A percentile compares a stretch with the other conserved stretches of the same genome.
Conservation (phyloP, 176 grass and related monocot genomes). For the Pontederia paniculata region DNA sequence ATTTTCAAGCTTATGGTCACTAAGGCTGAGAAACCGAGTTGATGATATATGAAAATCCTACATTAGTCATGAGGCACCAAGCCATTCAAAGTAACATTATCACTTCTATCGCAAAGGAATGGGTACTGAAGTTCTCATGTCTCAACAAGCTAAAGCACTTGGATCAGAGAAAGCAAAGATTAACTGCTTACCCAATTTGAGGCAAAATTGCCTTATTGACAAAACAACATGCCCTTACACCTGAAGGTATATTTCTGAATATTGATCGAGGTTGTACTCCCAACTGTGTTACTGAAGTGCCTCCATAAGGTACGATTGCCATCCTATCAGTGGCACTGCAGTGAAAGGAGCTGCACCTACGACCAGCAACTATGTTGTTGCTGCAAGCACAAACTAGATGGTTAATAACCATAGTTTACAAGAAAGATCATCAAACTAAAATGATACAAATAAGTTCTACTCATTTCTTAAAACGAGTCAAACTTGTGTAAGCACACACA, state of each 20-base stretch:
- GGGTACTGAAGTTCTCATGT: no score
- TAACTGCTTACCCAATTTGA: slow-evolving; percentile 34
- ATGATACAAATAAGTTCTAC: no score
- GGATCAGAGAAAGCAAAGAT: no score
- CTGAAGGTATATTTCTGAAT: slow-evolving; percentile 14
- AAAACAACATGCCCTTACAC: slow-evolving; percentile 17
- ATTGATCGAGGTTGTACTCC: slow-evolving; percentile 36
- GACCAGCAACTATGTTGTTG: not conserved
- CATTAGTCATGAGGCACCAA: no score
- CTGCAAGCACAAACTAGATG: not conserved
- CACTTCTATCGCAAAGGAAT: no score
- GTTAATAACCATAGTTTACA: not conserved
- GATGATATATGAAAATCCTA: no score
- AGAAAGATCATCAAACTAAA: not conserved
- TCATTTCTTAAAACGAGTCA: no score
- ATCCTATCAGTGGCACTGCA: slow-evolving; percentile 14
- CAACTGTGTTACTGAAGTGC: slow-evolving; percentile 45
- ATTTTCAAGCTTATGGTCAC: no score
- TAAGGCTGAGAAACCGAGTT: no score
- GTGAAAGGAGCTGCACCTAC: not conserved
- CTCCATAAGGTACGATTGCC: slow-evolving; percentile 39
- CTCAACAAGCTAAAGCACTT: not conserved
- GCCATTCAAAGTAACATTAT: no score
- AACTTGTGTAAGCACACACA: no score
- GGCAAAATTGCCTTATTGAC: slow-evolving; percentile 21